Percentiles rank a stretch among this genome's conserved stretches.
phyloP scores from a whole-genome alignment of 192 early-diverging fungal species.

The Coemansia sp. region DNA sequence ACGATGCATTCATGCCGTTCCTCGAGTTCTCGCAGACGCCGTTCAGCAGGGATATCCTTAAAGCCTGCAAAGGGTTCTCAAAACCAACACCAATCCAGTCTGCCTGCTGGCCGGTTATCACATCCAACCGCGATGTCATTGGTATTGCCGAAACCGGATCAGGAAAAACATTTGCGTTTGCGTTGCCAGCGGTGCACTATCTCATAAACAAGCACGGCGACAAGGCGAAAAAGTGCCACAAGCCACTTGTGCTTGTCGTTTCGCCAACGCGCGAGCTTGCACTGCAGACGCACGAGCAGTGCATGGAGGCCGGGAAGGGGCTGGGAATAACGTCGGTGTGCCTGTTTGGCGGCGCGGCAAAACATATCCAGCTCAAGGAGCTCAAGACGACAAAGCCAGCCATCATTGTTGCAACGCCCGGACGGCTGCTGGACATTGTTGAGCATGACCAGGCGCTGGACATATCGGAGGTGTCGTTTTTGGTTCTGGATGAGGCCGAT shows the following conservation, averaged over 20 bases:
- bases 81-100: slow-evolving; percentile 95
- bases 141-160: slow-evolving; percentile 98
- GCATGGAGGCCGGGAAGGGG: slow-evolving; percentile 65
- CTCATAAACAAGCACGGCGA: slow-evolving; percentile 73
- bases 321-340: slow-evolving; percentile 70
- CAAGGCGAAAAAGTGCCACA: slow-evolving; percentile 60
- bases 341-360: slow-evolving; percentile 90
- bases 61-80: slow-evolving; percentile 67
- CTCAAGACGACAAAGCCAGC: slow-evolving; percentile 49
- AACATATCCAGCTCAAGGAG: slow-evolving; percentile 70
- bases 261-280: slow-evolving; percentile 96
- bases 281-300: slow-evolving; percentile 92
- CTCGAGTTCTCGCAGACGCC: slow-evolving; percentile 75
- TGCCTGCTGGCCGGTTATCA: slow-evolving; percentile 86
- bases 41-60: slow-evolving; percentile 67
- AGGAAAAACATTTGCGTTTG: slow-evolving; percentile 94
- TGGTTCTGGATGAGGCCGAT: slow-evolving; percentile 97
- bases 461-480: slow-evolving; percentile 76
- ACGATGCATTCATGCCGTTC: slow-evolving; percentile 62
- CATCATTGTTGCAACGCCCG: slow-evolving; percentile 94
- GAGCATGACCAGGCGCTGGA: slow-evolving; percentile 76
- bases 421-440: slow-evolving; percentile 90
- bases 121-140: slow-evolving; percentile 80
- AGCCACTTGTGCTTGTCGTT: slow-evolving; percentile 81
- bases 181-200: slow-evolving; percentile 85